Evolutionary conservation across 305 asterid species (phyloP).

Genomic region (Withania somnifera): DNA sequence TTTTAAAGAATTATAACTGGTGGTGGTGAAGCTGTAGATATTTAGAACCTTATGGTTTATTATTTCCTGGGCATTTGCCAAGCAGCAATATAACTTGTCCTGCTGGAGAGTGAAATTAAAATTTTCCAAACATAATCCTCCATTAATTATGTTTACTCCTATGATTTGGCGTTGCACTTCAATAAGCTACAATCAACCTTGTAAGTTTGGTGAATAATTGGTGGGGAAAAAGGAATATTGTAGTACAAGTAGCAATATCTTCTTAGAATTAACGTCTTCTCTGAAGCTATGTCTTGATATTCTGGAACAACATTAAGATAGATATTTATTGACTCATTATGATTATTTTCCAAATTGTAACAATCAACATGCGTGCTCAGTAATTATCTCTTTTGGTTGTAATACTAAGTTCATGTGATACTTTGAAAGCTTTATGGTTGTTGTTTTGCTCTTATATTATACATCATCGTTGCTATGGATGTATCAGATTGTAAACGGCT

Average conservation of each 20-base stretch:
- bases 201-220: neutral
- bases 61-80: no score
- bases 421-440: neutral
- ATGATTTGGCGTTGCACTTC: neutral
- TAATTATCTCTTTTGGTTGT: neutral
- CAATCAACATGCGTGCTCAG: neutral
- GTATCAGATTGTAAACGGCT: no score
- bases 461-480: neutral
- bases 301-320: neutral
- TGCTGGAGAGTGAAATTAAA: no score
- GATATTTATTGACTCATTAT: neutral
- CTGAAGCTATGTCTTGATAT: neutral
- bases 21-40: no score
- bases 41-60: no score
- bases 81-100: no score
- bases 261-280: neutral
- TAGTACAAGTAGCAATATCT: neutral
- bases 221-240: neutral
- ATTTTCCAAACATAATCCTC: no score
- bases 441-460: neutral
- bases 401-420: neutral
- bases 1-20: no score
- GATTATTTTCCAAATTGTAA: neutral
- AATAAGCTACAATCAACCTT: neutral
- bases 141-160: neutral